A percentile compares a stretch with the other conserved stretches of the same genome.
Evolutionary conservation across 208 protist genomes (phyloP).

Genomic region (Tritrichomonas musculus): DNA sequence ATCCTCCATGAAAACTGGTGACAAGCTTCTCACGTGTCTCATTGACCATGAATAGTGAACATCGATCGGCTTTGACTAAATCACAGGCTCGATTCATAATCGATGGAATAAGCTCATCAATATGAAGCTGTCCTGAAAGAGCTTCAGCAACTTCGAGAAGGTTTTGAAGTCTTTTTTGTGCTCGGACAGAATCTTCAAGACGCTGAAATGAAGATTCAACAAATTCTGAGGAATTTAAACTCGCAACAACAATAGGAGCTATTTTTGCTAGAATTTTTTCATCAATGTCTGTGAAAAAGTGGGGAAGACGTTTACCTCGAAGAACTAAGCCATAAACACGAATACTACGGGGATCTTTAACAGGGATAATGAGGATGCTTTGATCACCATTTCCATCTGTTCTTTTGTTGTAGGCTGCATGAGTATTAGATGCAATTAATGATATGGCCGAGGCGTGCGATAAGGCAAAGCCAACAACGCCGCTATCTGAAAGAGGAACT

Average conservation of each 20-base stretch:
- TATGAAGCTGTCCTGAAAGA: not conserved
- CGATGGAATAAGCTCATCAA: not conserved
- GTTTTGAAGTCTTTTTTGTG: not conserved
- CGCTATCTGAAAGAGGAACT: not conserved
- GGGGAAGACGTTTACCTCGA: not conserved
- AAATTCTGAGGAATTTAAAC: not conserved
- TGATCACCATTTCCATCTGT: not conserved
- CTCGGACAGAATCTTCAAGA: not conserved
- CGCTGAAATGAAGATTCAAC: not conserved
- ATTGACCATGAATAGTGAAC: constrained; percentile 20
- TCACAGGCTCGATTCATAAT: not conserved
- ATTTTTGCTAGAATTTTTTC: not conserved
- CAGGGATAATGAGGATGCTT: not conserved
- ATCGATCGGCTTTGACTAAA: not conserved
- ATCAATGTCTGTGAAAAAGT: not conserved
- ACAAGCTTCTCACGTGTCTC: not conserved
- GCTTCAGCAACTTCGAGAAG: constrained; percentile 1
- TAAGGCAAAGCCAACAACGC: not conserved
- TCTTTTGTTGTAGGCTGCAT: not conserved
- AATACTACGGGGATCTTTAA: not conserved
- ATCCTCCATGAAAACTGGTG: not conserved
- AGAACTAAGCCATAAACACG: not conserved
- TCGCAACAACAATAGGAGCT: not conserved
- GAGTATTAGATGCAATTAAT: not conserved
- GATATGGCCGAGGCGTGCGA: not conserved